These are phyloP conservation scores for Aegilops umbellulata DNA, from an alignment of 176 grass and related monocot genomes.

Conservation along the genomic window DNA sequence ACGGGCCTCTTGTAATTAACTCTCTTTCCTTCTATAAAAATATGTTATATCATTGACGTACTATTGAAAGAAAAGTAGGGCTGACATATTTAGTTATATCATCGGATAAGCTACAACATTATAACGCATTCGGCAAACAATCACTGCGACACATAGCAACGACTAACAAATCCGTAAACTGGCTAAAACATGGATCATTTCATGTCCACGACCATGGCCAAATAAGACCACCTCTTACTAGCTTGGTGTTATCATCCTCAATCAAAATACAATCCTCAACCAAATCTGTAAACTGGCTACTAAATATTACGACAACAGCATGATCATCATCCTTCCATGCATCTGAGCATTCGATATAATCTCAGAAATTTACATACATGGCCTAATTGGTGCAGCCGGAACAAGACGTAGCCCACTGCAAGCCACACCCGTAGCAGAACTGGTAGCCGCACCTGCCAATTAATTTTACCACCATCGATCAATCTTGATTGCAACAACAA, in stretches of 20 bases:
- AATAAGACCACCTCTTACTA: not conserved
- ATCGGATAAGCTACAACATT: not conserved
- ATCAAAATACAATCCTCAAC: not conserved
- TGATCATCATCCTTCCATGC: not conserved
- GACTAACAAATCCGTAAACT: not conserved
- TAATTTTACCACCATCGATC: not conserved
- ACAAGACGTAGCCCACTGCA: not conserved
- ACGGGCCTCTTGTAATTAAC: no score
- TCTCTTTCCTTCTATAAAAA: no score
- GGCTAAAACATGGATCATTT: not conserved
- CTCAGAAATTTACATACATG: not conserved
- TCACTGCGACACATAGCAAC: not conserved
- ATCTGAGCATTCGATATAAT: not conserved
- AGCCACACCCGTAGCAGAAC: conserved; percentile 19
- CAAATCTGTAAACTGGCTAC: not conserved
- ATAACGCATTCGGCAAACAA: not conserved
- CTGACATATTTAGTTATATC: no score
- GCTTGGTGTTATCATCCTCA: not conserved
- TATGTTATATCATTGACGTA: no score
- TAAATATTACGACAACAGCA: not conserved
- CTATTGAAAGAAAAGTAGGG: no score
- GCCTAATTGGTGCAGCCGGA: not conserved
- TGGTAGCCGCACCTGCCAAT: conserved; percentile 45
- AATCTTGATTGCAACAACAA: not conserved
- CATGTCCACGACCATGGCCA: not conserved